Evolutionary conservation across 352 stramenopile genomes (phyloP).

Genomic region (Phytophthora cactorum): DNA sequence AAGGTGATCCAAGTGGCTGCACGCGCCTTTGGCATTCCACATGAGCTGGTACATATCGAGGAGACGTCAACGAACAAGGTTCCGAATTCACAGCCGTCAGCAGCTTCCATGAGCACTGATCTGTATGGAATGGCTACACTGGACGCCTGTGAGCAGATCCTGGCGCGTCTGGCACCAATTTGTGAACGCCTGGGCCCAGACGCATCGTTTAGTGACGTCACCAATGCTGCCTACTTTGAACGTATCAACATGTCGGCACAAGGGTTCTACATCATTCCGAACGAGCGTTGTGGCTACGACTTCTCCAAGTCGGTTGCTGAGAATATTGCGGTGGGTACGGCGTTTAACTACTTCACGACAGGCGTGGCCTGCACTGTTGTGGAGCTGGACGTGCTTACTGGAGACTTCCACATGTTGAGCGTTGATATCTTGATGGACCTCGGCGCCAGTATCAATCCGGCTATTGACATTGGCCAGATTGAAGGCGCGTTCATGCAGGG

Average conservation of each 20-base stretch:
- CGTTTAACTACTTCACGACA: constrained; percentile 98
- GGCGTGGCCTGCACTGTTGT: constrained; percentile 93
- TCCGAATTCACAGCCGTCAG: constrained; percentile 94
- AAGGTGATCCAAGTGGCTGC: constrained; percentile 93
- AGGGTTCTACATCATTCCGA: constrained; percentile 95
- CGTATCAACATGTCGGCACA: constrained; percentile 95
- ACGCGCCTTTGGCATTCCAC: constrained; percentile 91
- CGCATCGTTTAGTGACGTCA: constrained; percentile 84
- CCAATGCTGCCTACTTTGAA: constrained; percentile 91
- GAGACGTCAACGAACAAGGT: constrained; percentile 96
- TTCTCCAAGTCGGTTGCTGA: constrained; percentile 88
- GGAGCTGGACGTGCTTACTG: constrained; percentile 96
- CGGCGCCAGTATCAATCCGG: constrained; percentile 95
- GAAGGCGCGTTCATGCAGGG: constrained; percentile 98
- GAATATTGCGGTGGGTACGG: constrained; percentile 90
- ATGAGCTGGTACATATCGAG: constrained; percentile 94
- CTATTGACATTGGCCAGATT: constrained; percentile 98
- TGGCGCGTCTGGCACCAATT: constrained; percentile 89
- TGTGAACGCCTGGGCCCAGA: constrained; percentile 71
- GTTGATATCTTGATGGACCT: constrained; percentile 93
- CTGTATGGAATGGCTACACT: constrained; percentile 97
- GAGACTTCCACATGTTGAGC: constrained; percentile 89
- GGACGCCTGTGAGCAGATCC: constrained; percentile 96
- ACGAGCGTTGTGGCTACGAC: constrained; percentile 93
- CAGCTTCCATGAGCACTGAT: constrained; percentile 96